Evolutionary conservation across 768 basidiomycete genomes (phyloP).

Genomic region (Termitomyces sp.): DNA sequence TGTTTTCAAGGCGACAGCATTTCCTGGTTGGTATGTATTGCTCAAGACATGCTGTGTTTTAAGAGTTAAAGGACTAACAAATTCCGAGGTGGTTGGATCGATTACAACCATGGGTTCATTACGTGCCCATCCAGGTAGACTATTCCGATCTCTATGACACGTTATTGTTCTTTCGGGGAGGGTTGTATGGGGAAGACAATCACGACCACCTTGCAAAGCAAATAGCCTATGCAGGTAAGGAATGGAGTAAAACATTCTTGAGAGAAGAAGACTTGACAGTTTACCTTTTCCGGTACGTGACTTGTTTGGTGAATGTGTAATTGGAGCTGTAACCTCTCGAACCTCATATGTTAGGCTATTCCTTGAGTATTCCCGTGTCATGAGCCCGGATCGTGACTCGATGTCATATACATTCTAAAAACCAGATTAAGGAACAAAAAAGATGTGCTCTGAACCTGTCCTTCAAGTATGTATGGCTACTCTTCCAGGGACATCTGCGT

Average conservation of each 20-base stretch:
- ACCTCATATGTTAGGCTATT: slow-evolving; percentile 26
- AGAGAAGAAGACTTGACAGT: slow-evolving; percentile 49
- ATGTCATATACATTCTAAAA: not conserved
- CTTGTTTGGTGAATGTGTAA: not conserved
- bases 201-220: slow-evolving; percentile 52
- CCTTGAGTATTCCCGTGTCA: slow-evolving; percentile 46
- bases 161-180: slow-evolving; percentile 62
- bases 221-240: slow-evolving; percentile 46
- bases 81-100: slow-evolving; percentile 43
- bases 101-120: slow-evolving; percentile 64
- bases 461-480: not conserved
- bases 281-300: slow-evolving; percentile 42
- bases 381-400: slow-evolving; percentile 18
- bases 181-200: slow-evolving; percentile 39
- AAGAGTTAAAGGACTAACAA: not conserved
- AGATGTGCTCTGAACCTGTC: not conserved
- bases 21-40: slow-evolving; percentile 55
- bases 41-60: not conserved
- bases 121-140: slow-evolving; percentile 58
- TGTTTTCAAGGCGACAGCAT: slow-evolving; percentile 61
- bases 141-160: slow-evolving; percentile 60
- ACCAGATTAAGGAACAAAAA: not conserved
- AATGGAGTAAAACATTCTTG: slow-evolving; percentile 50
- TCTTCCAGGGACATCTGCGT: not conserved
- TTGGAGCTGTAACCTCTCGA: not conserved